Evolutionary conservation across 371 early-diverging fungal species (phyloP), one percentile per base, ranked within the genome.

Genomic region (Apophysomyces variabilis): DNA sequence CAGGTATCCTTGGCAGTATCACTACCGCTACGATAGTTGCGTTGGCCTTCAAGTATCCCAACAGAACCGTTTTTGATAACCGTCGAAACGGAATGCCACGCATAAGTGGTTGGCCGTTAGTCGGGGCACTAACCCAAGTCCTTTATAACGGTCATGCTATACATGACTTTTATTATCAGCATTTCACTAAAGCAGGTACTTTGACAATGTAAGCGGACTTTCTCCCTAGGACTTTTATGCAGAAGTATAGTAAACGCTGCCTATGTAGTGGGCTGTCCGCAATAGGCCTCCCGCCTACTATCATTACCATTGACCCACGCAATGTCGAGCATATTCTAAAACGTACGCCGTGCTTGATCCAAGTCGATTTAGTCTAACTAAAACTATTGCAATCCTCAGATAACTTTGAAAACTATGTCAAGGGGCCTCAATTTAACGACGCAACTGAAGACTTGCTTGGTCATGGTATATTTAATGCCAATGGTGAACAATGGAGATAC

Each of bases 391-490:
- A 26, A 26, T 45, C 6, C 11, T 35, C 58, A 74, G 74, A 61
- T 36, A 75, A 86, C 62, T 85, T 85, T 75, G 82, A 82, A 38
- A 79, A 81, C 65, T 87, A 83, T 38, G 67, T 62, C 47, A 87
- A 85, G 66, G 83, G 82, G 12, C 66, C 75, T 7, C 65, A 73
- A 12, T 67, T 78, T 26, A 66, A 78, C 45, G 65, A 66, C 26
- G 66, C 67, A 16, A 46, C 75, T 60, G 43, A 68, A 6, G 79
- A 84, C 32, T 47, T 88, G 5, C 75, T 90, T 32, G 90, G 90
- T 38, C 74, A 89, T 64, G 90, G 89, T 18, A 90, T 91, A 66
- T 90, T 91, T 71, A 80, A 83, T 71, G 74, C 76, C 26, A 87
- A 89, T 69, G 90, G 90, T 14, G 74, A 80, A 14, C 37, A 74